Evolutionary conservation across 148 eudicot genomes (phyloP).

Genomic region (Vaccinium myrtillus): DNA sequence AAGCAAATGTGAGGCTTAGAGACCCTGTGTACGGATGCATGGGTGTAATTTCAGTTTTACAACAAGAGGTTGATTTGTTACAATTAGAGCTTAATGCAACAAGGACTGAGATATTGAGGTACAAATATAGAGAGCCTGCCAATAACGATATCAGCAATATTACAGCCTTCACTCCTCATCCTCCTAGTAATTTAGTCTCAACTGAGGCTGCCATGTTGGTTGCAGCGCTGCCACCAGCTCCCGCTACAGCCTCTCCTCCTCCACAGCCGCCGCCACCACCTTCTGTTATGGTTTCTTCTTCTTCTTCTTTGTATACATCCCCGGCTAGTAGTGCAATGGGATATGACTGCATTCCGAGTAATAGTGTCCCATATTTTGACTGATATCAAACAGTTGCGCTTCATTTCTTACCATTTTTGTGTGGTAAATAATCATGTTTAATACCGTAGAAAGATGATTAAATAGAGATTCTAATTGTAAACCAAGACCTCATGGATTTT

Average conservation of each 20-base stretch:
- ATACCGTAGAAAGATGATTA: not conserved
- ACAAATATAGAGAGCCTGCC: slow-evolving; percentile 69
- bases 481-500: too few species aligned
- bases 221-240: slow-evolving; percentile 34
- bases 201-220: slow-evolving; percentile 19
- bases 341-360: slow-evolving; percentile 32
- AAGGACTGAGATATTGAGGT: slow-evolving; percentile 61
- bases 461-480: too few species aligned
- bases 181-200: slow-evolving; percentile 14
- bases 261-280: slow-evolving; percentile 38
- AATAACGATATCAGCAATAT: not conserved
- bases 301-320: slow-evolving; percentile 38
- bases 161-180: slow-evolving; percentile 23
- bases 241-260: slow-evolving; percentile 23
- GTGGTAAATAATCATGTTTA: slow-evolving; percentile 8
- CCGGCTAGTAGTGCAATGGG: slow-evolving; percentile 29
- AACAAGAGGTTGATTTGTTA: slow-evolving; percentile 59
- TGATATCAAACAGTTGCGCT: slow-evolving; percentile 11
- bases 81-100: slow-evolving; percentile 57
- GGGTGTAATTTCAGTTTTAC: slow-evolving; percentile 84
- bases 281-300: slow-evolving; percentile 22
- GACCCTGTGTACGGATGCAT: slow-evolving; percentile 92
- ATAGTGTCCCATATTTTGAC: slow-evolving; percentile 49
- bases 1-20: slow-evolving; percentile 77
- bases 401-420: not conserved